Evolutionary conservation across 2,329 filamentous ascomycete species (phyloP), one percentile per base, ranked within the genome.

Genomic region (Aaosphaeria pasadenensis): DNA sequence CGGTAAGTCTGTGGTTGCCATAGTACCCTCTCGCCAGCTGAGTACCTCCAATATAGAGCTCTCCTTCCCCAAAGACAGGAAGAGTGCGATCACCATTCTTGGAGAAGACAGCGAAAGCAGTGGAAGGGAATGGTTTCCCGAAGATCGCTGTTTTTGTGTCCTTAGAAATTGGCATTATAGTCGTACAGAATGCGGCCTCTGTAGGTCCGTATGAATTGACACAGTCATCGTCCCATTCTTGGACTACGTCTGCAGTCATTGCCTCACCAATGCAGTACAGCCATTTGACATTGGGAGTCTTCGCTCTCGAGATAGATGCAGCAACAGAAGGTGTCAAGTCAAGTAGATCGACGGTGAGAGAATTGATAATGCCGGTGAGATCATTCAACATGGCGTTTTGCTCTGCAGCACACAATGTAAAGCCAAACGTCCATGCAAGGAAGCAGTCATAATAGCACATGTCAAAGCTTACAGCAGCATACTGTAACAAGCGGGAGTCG

Each of bases 381-480:
- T 74, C 60, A 44, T 73, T 66, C 9, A 74, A 60, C 60, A 75
- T 67, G 24, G 55, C 46, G 5, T 54, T 53, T 48, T 71, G 71
- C 11, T 68, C 64, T 24, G 71, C 66, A 9, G 71, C 66, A 51
- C 72, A 74, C 31, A 75, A 60, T 24, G 70, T 67, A 49, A 75
- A 73, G 1, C 73, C 73, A 45, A 71, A 67, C 7, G 64, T 65
- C 72, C 72, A 75, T 7, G 72, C 71, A 44, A 75, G 59, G 51
- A 75, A 75, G 57, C 72, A 74, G 52, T 75, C 73, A 45, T 73
- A 75, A 50, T 75, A 75, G 49, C 72, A 75, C 73, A 75, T 75
- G 48, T 75, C 73, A 48, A 74, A 74, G 6, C 70, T 72, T 4
- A 60, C 64, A 7, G 71, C 71, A 31, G 73, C 73, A 49, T 73